Conservation (phyloP, 495 filamentous ascomycete genomes). For the Neurospora intermedia region DNA sequence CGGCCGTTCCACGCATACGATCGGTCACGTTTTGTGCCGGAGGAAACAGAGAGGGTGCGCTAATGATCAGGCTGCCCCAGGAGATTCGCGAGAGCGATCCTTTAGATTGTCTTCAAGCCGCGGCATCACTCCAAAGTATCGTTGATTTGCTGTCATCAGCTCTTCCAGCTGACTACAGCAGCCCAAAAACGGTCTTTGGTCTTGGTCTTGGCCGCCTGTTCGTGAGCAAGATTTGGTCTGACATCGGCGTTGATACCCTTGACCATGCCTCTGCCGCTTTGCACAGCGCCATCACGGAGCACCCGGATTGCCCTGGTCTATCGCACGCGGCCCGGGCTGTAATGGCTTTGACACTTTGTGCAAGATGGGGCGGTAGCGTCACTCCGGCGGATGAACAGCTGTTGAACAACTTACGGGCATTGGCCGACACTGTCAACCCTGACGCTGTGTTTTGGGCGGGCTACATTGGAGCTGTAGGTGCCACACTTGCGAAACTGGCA, state of each 20-base stretch:
- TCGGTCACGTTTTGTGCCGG: slow-evolving; percentile 73
- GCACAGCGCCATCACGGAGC: slow-evolving; percentile 58
- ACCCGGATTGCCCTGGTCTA: slow-evolving; percentile 60
- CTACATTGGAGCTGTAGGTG: slow-evolving; percentile 31
- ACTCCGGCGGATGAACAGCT: slow-evolving; percentile 36
- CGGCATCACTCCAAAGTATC: slow-evolving; percentile 33
- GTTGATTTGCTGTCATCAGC: slow-evolving; percentile 41
- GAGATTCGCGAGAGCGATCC: slow-evolving; percentile 53
- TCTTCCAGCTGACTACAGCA: slow-evolving; percentile 39
- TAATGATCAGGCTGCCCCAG: slow-evolving; percentile 55
- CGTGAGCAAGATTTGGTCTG: slow-evolving; percentile 34
- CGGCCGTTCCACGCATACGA: slow-evolving; percentile 58
- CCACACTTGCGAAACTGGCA: slow-evolving; percentile 23
- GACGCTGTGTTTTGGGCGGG: slow-evolving; percentile 34
- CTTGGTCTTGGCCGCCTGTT: slow-evolving; percentile 32
- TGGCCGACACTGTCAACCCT: slow-evolving; percentile 20
- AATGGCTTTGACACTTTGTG: slow-evolving; percentile 62
- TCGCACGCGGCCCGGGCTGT: slow-evolving; percentile 60
- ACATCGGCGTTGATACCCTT: slow-evolving; percentile 30
- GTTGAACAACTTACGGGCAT: slow-evolving; percentile 24
- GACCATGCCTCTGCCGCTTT: slow-evolving; percentile 58
- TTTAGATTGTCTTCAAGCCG: slow-evolving; percentile 31
- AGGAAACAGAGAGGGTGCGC: slow-evolving; percentile 73
- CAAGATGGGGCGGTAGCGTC: slow-evolving; percentile 63
- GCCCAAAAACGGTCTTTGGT: slow-evolving; percentile 32